These are phyloP conservation scores for Naganishia sp. DNA, from an alignment of 1,284 basidiomycete species.

Conservation along the genomic window DNA sequence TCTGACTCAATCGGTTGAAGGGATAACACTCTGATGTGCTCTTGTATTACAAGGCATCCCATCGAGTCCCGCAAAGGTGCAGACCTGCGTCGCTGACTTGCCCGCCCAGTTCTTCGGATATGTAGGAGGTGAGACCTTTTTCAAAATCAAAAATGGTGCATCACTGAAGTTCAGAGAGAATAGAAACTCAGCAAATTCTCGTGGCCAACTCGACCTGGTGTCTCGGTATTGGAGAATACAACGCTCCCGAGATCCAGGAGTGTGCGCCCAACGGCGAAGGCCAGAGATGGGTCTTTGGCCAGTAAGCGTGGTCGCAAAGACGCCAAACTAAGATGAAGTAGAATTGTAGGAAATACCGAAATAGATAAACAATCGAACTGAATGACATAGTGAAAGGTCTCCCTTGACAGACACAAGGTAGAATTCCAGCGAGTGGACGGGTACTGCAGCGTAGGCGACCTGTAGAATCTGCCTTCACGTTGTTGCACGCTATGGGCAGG, in stretches of 20 bases:
- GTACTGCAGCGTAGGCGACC: too few relatives aligned
- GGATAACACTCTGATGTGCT: not conserved
- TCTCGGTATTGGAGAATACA: conserved; percentile 21
- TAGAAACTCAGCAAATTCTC: conserved; percentile 8
- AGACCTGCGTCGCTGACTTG: not conserved
- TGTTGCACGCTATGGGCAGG: too few relatives aligned
- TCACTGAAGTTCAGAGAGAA: not conserved
- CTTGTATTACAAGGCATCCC: conserved; percentile 4
- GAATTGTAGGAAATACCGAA: too few relatives aligned
- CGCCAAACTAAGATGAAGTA: too few relatives aligned
- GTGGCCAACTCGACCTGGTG: conserved; percentile 18
- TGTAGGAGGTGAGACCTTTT: not conserved
- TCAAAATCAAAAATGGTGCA: not conserved
- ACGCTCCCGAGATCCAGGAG: conserved; percentile 17
- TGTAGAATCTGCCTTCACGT: too few relatives aligned
- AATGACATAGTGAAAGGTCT: too few relatives aligned
- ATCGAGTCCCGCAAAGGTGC: not conserved
- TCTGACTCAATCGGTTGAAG: not conserved
- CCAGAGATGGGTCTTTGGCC: not conserved
- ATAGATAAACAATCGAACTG: too few relatives aligned
- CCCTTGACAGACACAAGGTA: too few relatives aligned
- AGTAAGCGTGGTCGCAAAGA: too few relatives aligned
- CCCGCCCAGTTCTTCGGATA: conserved; percentile 9
- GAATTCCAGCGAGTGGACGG: too few relatives aligned
- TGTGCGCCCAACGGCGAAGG: not conserved